phyloP scores from a whole-genome alignment of 2,329 filamentous ascomycete species.

The Diaporthe nobilis region DNA sequence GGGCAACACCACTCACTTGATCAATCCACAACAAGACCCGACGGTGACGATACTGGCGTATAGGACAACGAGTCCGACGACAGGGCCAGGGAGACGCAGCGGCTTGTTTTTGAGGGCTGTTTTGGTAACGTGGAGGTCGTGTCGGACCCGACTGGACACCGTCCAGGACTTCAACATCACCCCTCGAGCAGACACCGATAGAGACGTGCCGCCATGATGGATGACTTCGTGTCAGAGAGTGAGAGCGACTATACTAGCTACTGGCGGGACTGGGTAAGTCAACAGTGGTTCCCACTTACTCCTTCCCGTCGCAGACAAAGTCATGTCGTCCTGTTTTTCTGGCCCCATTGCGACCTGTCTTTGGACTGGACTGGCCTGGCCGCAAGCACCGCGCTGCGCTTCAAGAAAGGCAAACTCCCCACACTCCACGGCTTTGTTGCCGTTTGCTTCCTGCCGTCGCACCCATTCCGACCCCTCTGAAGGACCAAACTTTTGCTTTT shows the following conservation, averaged over 20 bases:
- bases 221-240: constrained; percentile 97
- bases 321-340: constrained; percentile 22
- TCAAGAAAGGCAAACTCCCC: constrained; percentile 21
- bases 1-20: constrained; percentile 27
- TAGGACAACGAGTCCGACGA: background rate
- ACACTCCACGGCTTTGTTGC: constrained; percentile 1
- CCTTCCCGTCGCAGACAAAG: background rate
- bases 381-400: constrained; percentile 20
- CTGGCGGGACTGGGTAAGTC: constrained; percentile 97
- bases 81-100: constrained; percentile 5
- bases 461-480: background rate
- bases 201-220: constrained; percentile 71
- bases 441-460: background rate
- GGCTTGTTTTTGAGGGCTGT: constrained; percentile 9
- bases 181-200: constrained; percentile 7
- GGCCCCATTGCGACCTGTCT: constrained; percentile 12
- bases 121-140: constrained; percentile 28
- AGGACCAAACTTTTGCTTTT: background rate
- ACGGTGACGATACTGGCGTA: constrained; percentile 23
- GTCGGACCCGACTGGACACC: constrained; percentile 9
- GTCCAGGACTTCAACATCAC: constrained; percentile 7
- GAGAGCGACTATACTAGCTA: constrained; percentile 99
- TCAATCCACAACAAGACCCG: constrained; percentile 4
- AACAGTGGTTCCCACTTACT: background rate
- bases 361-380: background rate